Conservation (phyloP, 2,329 filamentous ascomycete species). For the Fusarium xyrophilum region DNA sequence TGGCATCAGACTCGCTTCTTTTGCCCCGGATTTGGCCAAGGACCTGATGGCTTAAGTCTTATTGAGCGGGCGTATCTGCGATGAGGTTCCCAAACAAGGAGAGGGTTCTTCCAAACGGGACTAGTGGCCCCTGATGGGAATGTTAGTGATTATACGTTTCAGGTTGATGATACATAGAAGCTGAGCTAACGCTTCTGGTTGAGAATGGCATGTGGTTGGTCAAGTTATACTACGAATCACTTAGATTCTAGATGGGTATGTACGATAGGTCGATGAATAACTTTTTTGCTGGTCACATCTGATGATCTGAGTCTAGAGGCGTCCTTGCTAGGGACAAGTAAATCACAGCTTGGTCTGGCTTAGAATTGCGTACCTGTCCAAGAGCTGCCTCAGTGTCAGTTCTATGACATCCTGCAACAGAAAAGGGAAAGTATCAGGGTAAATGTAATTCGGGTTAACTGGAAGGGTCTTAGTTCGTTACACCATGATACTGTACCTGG, state of each 20-base stretch:
- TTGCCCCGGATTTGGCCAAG: slow-evolving; percentile 7
- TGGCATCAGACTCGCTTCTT: slow-evolving; percentile 23
- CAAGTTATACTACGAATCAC: background rate
- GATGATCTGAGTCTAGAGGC: background rate
- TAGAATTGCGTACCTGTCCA: too few relatives aligned
- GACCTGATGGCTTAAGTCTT: slow-evolving; percentile 6
- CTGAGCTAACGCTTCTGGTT: background rate
- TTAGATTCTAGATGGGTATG: background rate
- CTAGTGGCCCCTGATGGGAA: background rate
- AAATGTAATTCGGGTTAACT: background rate
- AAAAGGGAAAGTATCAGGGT: background rate
- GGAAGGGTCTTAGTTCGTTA: background rate
- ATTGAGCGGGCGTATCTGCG: background rate
- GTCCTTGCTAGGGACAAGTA: background rate
- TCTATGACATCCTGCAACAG: too few relatives aligned
- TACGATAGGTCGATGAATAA: background rate
- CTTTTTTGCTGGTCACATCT: background rate
- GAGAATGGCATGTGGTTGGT: background rate
- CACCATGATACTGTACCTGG: background rate
- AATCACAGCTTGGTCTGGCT: background rate
- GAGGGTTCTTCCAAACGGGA: background rate
- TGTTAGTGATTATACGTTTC: background rate
- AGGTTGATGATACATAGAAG: background rate
- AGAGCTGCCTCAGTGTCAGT: background rate
- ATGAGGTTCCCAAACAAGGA: background rate